These are phyloP conservation scores for Kwoniella shandongensis DNA, from an alignment of 768 basidiomycete genomes.

Conservation along the genomic window DNA sequence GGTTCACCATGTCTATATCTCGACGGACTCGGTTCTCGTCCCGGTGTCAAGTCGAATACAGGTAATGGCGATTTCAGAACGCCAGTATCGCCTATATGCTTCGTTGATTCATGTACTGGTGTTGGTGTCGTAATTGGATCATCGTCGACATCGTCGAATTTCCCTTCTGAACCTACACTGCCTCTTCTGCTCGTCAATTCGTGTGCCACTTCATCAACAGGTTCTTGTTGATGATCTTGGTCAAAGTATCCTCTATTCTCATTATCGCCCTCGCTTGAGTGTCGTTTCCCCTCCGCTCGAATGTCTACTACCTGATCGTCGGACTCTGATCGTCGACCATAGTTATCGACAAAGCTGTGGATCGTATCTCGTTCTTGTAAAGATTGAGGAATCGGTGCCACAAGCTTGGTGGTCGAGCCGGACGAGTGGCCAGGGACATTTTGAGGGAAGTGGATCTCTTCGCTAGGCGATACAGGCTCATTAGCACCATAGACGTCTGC, in stretches of 20 bases:
- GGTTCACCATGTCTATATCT: constrained; percentile 51
- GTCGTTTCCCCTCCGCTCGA: no score
- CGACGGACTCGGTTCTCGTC: constrained; percentile 49
- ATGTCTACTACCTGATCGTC: not conserved
- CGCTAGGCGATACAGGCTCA: constrained; percentile 8
- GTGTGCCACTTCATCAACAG: not conserved
- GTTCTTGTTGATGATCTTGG: not conserved
- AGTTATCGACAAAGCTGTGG: constrained; percentile 19
- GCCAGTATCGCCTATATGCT: not conserved
- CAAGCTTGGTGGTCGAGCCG: not conserved
- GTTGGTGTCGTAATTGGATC: no score
- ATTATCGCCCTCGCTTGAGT: not conserved
- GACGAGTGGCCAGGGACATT: no score
- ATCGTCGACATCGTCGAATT: not conserved
- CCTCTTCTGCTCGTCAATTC: constrained; percentile 1
- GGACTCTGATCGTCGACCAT: constrained; percentile 11
- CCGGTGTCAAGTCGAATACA: constrained; percentile 47
- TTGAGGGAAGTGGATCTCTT: not conserved
- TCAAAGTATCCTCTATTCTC: constrained; percentile 6
- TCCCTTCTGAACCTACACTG: not conserved
- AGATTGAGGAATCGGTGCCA: constrained; percentile 7
- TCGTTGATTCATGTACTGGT: no score
- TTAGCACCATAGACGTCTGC: constrained; percentile 6
- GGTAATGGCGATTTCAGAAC: constrained; percentile 35
- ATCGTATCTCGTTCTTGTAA: constrained; percentile 20